Conservation (phyloP, 805 yeast genomes). For the Metschnikowia arizonensis region DNA sequence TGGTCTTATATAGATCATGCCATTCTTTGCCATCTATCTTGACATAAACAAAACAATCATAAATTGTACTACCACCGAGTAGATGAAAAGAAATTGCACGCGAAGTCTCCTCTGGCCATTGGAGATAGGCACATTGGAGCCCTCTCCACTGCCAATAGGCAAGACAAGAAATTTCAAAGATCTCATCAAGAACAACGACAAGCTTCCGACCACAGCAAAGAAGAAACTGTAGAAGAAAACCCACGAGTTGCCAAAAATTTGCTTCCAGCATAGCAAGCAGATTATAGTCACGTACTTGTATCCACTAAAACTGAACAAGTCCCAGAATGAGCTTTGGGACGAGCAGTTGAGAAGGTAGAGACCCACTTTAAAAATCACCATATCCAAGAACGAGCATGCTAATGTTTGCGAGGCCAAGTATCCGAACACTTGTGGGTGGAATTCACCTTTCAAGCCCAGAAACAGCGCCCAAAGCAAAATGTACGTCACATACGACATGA, state of each 20-base stretch:
- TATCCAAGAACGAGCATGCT: constrained; percentile 76
- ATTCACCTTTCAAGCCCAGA: constrained; percentile 82
- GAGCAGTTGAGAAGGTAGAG: constrained; percentile 73
- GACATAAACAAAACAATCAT: constrained; percentile 68
- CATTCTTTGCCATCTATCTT: constrained; percentile 5
- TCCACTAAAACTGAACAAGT: constrained; percentile 83
- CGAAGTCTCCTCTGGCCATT: constrained; percentile 71
- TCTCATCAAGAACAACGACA: constrained; percentile 61
- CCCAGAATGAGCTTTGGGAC: constrained; percentile 62
- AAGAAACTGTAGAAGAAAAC: constrained; percentile 32
- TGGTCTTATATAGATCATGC: neutral
- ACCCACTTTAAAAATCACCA: constrained; percentile 71
- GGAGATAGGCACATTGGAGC: constrained; percentile 55
- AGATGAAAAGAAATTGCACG: constrained; percentile 80
- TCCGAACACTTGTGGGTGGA: constrained; percentile 91
- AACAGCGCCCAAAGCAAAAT: constrained; percentile 77
- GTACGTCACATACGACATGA: constrained; percentile 89
- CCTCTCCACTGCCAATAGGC: constrained; percentile 41
- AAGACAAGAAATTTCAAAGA: constrained; percentile 65
- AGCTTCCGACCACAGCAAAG: constrained; percentile 39
- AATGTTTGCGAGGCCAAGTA: constrained; percentile 80
- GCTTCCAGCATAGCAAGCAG: constrained; percentile 50
- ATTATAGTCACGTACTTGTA: constrained; percentile 87
- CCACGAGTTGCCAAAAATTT: constrained; percentile 36
- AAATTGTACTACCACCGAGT: constrained; percentile 79